Evolutionary conservation across 2,329 filamentous ascomycete species (phyloP), one percentile per base, ranked within the genome.

Genomic region (Penicillium paneum): DNA sequence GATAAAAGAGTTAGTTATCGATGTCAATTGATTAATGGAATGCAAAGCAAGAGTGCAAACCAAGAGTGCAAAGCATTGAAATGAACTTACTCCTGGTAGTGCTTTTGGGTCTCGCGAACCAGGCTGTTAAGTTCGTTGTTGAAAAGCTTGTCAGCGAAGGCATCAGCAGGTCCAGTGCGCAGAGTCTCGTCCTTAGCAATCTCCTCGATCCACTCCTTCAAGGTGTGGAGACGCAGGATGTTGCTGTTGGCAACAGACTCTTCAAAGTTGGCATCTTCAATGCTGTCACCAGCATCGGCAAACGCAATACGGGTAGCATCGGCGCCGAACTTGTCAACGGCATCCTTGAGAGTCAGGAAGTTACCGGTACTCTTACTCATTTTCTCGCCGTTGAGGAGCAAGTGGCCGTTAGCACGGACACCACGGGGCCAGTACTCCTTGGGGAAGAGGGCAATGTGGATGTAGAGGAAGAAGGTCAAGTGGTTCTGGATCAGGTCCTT

Each of bases 361-460:
- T 97, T 99, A 59, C 94, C 94, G 0, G 92, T 97, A 50, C 88
- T 93, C 80, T 99, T 99, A 72, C 86, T 89, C 94, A 99, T 99
- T 83, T 99, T 99, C 72, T 96, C 90, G 46, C 93, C 93, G 72
- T 99, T 99, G 61, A 99, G 81, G 74, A 96, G 85, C 67, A 97
- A 78, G 76, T 97, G 93, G 1, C 94, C 94, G 70, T 99, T 99
- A 59, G 89, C 87, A 61, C 94, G 88, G 62, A 97, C 82, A 59
- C 86, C 86, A 48, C 83, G 83, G 11, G 94, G 94, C 91, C 93
- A 97, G 79, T 91, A 95, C 72, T 93, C 84, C 55, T 84, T 83
- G 12, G 86, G 84, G 81, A 97, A 97, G 40, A 99, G 82, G 11
- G 94, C 94, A 61, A 94, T 75, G 74, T 97, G 94, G 64, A 93